phyloP scores from a whole-genome alignment of 1,284 basidiomycete genomes.

The Leccinum angustisporum region DNA sequence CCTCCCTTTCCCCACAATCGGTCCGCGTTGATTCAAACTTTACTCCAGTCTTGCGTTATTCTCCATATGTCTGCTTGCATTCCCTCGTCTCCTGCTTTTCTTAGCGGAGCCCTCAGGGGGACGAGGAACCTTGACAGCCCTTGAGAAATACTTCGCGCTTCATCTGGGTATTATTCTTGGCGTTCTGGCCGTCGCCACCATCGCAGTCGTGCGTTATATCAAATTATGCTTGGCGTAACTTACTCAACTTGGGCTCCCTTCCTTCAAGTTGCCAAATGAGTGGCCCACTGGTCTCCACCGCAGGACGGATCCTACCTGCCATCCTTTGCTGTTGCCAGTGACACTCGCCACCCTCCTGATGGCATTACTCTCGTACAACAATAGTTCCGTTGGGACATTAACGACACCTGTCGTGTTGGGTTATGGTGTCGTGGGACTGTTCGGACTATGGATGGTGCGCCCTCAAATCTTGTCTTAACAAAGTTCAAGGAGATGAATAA shows the following conservation, averaged over 20 bases:
- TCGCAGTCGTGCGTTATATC: conserved; percentile 51
- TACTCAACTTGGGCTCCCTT: conserved; percentile 1
- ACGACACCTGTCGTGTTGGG: conserved; percentile 50
- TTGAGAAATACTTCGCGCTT: conserved; percentile 64
- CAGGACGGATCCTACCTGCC: conserved; percentile 32
- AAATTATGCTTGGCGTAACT: conserved; percentile 3
- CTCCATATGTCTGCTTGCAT: conserved; percentile 49
- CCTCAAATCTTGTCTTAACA: conserved; percentile 16
- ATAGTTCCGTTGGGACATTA: conserved; percentile 54
- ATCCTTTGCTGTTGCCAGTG: conserved; percentile 65
- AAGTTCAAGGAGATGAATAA: conserved; percentile 17
- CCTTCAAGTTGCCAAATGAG: conserved; percentile 44
- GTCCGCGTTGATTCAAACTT: conserved; percentile 5
- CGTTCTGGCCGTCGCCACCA: conserved; percentile 51
- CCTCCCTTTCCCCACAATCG: neutral
- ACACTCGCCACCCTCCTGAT: conserved; percentile 51
- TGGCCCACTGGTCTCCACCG: conserved; percentile 33
- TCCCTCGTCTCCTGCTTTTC: conserved; percentile 63
- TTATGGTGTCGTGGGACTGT: conserved; percentile 53
- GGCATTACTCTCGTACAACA: conserved; percentile 67
- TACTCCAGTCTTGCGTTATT: conserved; percentile 41
- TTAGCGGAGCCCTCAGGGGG: conserved; percentile 46
- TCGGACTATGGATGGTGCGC: conserved; percentile 73
- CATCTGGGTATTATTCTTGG: conserved; percentile 62
- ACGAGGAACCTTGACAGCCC: conserved; percentile 52